phyloP scores from a whole-genome alignment of 371 early-diverging fungal genomes.

The Rhizopus stolonifer region DNA sequence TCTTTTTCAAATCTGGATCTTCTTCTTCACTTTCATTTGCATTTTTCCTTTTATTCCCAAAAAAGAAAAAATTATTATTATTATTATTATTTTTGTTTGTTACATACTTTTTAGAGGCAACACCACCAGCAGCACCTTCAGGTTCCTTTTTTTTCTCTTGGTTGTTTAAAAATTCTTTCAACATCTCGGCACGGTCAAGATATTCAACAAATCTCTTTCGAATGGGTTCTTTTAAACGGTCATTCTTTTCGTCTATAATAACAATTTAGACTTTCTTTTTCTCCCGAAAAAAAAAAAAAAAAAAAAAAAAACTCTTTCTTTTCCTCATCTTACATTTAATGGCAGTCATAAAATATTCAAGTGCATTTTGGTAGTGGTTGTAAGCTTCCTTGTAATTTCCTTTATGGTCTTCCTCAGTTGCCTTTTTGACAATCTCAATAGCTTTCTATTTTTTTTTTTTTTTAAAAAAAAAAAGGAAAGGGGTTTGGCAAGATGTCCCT shows the following conservation, averaged over 20 bases:
- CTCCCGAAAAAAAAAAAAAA: no score
- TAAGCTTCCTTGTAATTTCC: constrained; percentile 93
- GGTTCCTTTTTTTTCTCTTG: constrained; percentile 66
- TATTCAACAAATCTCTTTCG: constrained; percentile 91
- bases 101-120: constrained; percentile 56
- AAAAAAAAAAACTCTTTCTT: no score
- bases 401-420: constrained; percentile 90
- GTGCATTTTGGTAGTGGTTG: constrained; percentile 78
- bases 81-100: no score
- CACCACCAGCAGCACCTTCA: no score
- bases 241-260: constrained; percentile 91
- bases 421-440: constrained; percentile 86
- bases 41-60: no score
- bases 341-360: constrained; percentile 93
- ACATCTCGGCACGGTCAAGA: constrained; percentile 89
- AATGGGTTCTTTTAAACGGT: constrained; percentile 81
- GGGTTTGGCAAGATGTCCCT: background rate
- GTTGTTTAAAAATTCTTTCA: constrained; percentile 82
- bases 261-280: background rate
- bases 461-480: no score
- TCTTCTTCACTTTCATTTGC: constrained; percentile 65
- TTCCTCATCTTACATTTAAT: constrained; percentile 77
- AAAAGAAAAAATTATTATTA: no score
- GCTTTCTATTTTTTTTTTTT: constrained; percentile 60
- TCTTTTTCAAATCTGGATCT: constrained; percentile 91